These are phyloP conservation scores for Penicillium sp. DNA, from an alignment of 2,329 filamentous ascomycete species.

Conservation along the genomic window DNA sequence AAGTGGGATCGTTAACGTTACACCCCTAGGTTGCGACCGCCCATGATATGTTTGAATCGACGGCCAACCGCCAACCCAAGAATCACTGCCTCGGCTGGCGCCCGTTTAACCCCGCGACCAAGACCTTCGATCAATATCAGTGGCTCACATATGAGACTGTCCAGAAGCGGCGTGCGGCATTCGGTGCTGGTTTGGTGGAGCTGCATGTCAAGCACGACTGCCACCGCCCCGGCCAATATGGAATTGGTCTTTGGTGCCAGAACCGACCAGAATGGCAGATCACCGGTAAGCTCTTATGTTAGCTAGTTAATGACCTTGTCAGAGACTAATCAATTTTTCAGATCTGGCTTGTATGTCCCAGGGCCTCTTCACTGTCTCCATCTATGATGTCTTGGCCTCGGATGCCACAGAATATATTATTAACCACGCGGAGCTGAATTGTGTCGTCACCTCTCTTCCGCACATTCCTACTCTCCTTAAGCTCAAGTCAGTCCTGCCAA, in stretches of 20 bases:
- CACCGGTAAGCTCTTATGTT: slow-evolving; percentile 52
- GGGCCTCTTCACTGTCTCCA: slow-evolving; percentile 81
- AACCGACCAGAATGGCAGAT: slow-evolving; percentile 90
- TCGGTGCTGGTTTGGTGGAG: slow-evolving; percentile 82
- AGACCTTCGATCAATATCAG: slow-evolving; percentile 72
- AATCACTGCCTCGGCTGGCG: slow-evolving; percentile 76
- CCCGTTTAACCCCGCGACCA: slow-evolving; percentile 71
- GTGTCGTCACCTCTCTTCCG: slow-evolving; percentile 73
- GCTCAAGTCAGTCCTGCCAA: slow-evolving; percentile 72
- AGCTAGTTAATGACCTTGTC: neutral
- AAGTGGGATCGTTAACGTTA: neutral
- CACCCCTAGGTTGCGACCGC: slow-evolving; percentile 57
- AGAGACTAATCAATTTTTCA: slow-evolving; percentile 32
- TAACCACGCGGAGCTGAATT: slow-evolving; percentile 77
- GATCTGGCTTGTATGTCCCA: slow-evolving; percentile 88
- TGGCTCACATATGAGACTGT: slow-evolving; percentile 83
- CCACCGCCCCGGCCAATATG: slow-evolving; percentile 62
- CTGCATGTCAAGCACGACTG: slow-evolving; percentile 73
- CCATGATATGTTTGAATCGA: slow-evolving; percentile 76
- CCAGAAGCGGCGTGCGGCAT: slow-evolving; percentile 74
- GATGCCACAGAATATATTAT: slow-evolving; percentile 94
- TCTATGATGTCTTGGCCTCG: slow-evolving; percentile 93
- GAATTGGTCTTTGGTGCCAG: slow-evolving; percentile 80
- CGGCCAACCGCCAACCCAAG: slow-evolving; percentile 63
- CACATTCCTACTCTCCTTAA: slow-evolving; percentile 82